Evolutionary conservation across 345 rosid species (phyloP), one percentile per base, ranked within the genome.

Genomic region (Streptanthus diversifolius): DNA sequence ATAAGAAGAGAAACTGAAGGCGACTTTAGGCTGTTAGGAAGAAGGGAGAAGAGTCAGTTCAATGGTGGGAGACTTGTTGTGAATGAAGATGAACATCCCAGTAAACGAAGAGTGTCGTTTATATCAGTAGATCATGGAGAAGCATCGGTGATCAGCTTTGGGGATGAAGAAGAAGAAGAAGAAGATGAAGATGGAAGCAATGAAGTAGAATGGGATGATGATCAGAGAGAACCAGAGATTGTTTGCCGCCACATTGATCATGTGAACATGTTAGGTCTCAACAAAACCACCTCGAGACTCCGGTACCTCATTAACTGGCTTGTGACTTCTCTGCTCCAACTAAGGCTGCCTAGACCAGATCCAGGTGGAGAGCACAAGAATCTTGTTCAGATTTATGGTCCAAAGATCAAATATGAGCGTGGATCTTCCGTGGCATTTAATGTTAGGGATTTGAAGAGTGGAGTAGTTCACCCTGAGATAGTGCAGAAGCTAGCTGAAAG

Each of bases 1-100:
- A 95, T 95, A 77, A 87, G 93, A 80, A 87, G 99, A 79, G 99
- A 95, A 82, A 95, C 99, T 0, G 99, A 95, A 86, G 99, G 98
- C n/a, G 97, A 90, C 47, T 95, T 95, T 77, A 81, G 99, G 82
- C 78, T 95, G 81, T 60, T 95, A 83, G 96, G 97, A 63, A 82
- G 96, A 72, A 88, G 96, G 72, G 92, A 89, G 73, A 88, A 88
- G 80, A 86, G 73, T 64, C 85, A 85, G 73, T 88, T 74, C 71
- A 78, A 70, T 43, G 96, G 89, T 66, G 86, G 93, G 71, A 84
- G 96, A 73, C 82, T 85, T 76, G 80, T 91, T 27, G 90, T 87
- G 52, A 70, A 84, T 78, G 99, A 91, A 72, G 97, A 84, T 67
- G 97, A 91, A 33, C 88, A 85, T 75, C 84, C 92, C 2, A 91